These are phyloP conservation scores for Sporisorium iseilematis-ciliati DNA, from an alignment of 1,284 basidiomycete species.

Conservation along the genomic window DNA sequence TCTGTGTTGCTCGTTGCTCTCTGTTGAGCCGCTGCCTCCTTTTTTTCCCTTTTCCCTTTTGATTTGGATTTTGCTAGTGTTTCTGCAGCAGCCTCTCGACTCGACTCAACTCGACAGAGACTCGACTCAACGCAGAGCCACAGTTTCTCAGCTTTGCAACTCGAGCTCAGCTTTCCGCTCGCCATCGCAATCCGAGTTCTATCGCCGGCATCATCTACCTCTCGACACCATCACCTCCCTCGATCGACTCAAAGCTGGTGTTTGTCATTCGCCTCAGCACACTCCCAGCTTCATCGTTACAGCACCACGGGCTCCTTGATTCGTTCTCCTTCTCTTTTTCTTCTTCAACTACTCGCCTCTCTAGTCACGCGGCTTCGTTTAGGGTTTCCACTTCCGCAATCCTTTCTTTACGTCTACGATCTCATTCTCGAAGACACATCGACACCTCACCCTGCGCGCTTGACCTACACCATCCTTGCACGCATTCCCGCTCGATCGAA, in stretches of 20 bases:
- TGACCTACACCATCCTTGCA: neutral
- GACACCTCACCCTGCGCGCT: neutral
- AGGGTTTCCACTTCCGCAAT: slow-evolving; percentile 8
- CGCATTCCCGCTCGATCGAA: neutral
- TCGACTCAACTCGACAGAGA: no score
- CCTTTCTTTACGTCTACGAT: slow-evolving; percentile 11
- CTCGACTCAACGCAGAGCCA: neutral
- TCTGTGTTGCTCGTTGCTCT: no score
- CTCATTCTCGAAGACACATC: slow-evolving; percentile 2
- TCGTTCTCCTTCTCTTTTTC: neutral
- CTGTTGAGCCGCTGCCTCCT: neutral
- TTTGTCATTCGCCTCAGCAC: slow-evolving; percentile 1
- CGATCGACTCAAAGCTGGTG: slow-evolving; percentile 16
- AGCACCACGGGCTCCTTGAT: slow-evolving; percentile 6
- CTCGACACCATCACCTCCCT: slow-evolving; percentile 26
- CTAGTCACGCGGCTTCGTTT: slow-evolving; percentile 20
- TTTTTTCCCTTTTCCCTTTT: neutral
- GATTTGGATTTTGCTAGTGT: no score
- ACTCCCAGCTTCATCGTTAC: slow-evolving; percentile 12
- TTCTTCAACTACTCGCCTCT: slow-evolving; percentile 10
- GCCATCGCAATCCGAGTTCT: slow-evolving; percentile 24
- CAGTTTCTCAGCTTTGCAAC: neutral
- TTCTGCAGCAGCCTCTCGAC: no score
- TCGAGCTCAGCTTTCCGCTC: slow-evolving; percentile 14
- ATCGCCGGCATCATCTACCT: slow-evolving; percentile 10